A percentile compares a stretch with the other conserved stretches of the same genome.
phyloP scores from a whole-genome alignment of 257 asterid species.

The Paulownia fortunei region DNA sequence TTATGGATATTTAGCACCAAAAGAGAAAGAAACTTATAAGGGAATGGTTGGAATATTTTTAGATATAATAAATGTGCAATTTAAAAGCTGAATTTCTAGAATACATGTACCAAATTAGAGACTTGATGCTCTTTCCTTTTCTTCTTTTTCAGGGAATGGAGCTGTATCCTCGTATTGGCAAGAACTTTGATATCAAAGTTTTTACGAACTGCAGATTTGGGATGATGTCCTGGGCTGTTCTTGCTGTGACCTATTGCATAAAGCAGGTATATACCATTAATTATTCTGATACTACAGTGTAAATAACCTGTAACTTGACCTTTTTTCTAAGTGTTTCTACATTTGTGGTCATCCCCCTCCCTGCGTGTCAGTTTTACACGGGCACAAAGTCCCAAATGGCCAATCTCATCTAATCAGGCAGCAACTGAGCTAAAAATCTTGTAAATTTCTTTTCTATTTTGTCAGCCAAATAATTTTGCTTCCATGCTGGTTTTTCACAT shows the following conservation, averaged over 20 bases:
- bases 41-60: slow-evolving; percentile 14
- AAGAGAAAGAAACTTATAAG: background rate
- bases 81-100: slow-evolving; percentile 25
- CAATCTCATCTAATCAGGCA: background rate
- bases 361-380: background rate
- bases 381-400: slow-evolving; percentile 1
- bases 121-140: slow-evolving; percentile 2
- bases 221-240: slow-evolving; percentile 99
- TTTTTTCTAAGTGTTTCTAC: background rate
- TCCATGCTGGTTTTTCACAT: background rate
- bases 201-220: slow-evolving; percentile 98
- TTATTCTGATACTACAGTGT: background rate
- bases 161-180: slow-evolving; percentile 96
- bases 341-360: background rate
- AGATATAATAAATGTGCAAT: slow-evolving; percentile 6
- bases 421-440: background rate
- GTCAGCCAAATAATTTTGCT: background rate
- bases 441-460: background rate
- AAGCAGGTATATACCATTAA: slow-evolving; percentile 71
- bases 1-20: slow-evolving; percentile 4
- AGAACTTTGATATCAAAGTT: slow-evolving; percentile 91
- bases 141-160: slow-evolving; percentile 85
- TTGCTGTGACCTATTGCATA: slow-evolving; percentile 91
- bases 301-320: background rate
- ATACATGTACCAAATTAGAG: slow-evolving; percentile 15